phyloP scores from a whole-genome alignment of 2,329 filamentous ascomycete species.

The Celoporthe dispersa region DNA sequence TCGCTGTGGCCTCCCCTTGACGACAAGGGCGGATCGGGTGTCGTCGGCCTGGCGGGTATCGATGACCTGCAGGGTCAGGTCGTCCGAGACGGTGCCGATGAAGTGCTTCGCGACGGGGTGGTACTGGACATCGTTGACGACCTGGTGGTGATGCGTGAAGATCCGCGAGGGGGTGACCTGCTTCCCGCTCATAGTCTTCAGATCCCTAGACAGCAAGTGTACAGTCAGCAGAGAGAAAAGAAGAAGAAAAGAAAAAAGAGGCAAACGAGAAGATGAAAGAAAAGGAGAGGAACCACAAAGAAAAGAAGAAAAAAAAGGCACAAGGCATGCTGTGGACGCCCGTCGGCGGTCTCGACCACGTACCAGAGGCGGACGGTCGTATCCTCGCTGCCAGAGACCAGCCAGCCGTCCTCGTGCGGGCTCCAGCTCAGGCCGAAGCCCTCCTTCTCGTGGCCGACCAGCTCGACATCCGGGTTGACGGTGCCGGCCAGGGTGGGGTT shows the following conservation, averaged over 20 bases:
- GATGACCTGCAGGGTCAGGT: constrained; percentile 88
- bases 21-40: constrained; percentile 70
- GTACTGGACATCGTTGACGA: constrained; percentile 97
- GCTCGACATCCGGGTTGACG: constrained; percentile 80
- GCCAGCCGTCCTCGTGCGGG: constrained; percentile 77
- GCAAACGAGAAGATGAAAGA: too few relatives aligned
- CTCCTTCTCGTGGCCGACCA: constrained; percentile 83
- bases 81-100: constrained; percentile 93
- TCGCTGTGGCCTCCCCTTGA: constrained; percentile 79
- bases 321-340: too few relatives aligned
- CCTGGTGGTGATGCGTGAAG: constrained; percentile 86
- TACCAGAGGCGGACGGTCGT: constrained; percentile 90
- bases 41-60: constrained; percentile 75
- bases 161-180: constrained; percentile 71
- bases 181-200: constrained; percentile 56
- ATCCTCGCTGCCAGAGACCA: constrained; percentile 92
- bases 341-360: constrained; percentile 35
- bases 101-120: constrained; percentile 84
- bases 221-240: too few relatives aligned
- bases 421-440: constrained; percentile 95
- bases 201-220: constrained; percentile 19
- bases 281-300: not conserved
- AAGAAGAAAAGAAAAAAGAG: not conserved
- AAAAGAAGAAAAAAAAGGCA: not conserved
- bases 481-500: constrained; percentile 66